A percentile compares a stretch with the other conserved stretches of the same genome.
These are phyloP conservation scores for Triticum aestivum DNA, from an alignment of 176 grass and related monocot species.

Conservation along the genomic window DNA sequence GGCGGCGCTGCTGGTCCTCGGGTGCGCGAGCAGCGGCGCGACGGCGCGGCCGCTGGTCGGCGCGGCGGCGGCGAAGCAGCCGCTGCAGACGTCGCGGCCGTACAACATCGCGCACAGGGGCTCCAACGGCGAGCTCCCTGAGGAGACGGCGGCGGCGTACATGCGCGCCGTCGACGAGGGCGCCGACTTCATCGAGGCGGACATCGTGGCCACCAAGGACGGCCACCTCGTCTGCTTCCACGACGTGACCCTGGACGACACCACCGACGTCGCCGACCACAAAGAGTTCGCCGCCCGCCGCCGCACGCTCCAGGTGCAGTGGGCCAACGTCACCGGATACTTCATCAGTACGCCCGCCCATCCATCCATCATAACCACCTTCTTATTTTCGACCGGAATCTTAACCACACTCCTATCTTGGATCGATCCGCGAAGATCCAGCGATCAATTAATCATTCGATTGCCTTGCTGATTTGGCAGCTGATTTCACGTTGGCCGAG, in stretches of 20 bases:
- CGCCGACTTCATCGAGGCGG: slow-evolving; percentile 56
- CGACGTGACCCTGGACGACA: slow-evolving; percentile 50
- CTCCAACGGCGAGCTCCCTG: slow-evolving; percentile 53
- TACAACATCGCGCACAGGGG: slow-evolving; percentile 62
- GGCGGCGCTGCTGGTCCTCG: not conserved
- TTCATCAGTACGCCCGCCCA: slow-evolving; percentile 31
- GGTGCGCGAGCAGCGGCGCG: not conserved
- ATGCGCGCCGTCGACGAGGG: slow-evolving; percentile 53
- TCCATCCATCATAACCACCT: not conserved
- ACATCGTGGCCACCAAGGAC: slow-evolving; percentile 51
- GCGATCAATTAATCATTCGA: not conserved
- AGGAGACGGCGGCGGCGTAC: slow-evolving; percentile 56
- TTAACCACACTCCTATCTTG: not conserved
- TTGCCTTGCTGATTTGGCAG: not conserved
- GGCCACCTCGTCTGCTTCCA: slow-evolving; percentile 60
- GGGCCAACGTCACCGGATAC: slow-evolving; percentile 42
- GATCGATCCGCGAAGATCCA: not conserved
- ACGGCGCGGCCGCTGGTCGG: slow-evolving; percentile 36
- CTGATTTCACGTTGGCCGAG: slow-evolving; percentile 56
- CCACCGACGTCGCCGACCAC: slow-evolving; percentile 41
- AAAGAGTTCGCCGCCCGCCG: slow-evolving; percentile 40
- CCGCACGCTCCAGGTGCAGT: slow-evolving; percentile 50
- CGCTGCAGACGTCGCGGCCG: slow-evolving; percentile 40
- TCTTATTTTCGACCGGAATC: not conserved
- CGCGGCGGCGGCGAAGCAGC: not conserved